phyloP scores from a whole-genome alignment of 805 yeast species.

The Metschnikowia picachoensis region DNA sequence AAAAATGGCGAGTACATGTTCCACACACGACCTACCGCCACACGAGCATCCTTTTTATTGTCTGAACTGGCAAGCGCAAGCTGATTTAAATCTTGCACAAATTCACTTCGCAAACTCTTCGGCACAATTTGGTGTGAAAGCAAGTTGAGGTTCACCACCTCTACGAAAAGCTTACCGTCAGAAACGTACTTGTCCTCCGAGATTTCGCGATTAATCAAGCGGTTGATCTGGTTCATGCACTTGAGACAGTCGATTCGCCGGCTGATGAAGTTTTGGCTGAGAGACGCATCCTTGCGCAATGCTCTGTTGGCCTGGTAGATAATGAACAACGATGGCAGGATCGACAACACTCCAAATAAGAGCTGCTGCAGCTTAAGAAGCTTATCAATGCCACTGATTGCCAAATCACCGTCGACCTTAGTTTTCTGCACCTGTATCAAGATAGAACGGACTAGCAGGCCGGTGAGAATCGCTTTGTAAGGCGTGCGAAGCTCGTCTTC shows the following conservation, averaged over 20 bases:
- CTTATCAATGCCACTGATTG: slow-evolving; percentile 86
- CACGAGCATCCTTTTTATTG: slow-evolving; percentile 36
- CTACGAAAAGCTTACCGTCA: slow-evolving; percentile 62
- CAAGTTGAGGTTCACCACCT: slow-evolving; percentile 53
- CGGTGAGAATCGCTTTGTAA: slow-evolving; percentile 55
- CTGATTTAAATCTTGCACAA: slow-evolving; percentile 63
- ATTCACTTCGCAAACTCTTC: slow-evolving; percentile 43
- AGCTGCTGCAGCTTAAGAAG: slow-evolving; percentile 86
- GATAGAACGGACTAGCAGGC: slow-evolving; percentile 70
- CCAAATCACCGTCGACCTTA: slow-evolving; percentile 91
- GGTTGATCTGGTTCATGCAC: slow-evolving; percentile 56
- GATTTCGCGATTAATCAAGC: slow-evolving; percentile 35
- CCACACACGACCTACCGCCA: slow-evolving; percentile 56
- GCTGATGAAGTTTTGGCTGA: slow-evolving; percentile 30
- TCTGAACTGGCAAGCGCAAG: slow-evolving; percentile 32
- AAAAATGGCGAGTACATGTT: slow-evolving; percentile 50
- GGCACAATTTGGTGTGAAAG: slow-evolving; percentile 52
- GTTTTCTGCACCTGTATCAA: slow-evolving; percentile 93
- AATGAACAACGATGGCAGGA: slow-evolving; percentile 71
- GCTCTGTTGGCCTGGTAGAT: slow-evolving; percentile 43
- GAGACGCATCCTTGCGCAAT: slow-evolving; percentile 26
- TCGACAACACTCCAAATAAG: slow-evolving; percentile 89
- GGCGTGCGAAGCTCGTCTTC: slow-evolving; percentile 75
- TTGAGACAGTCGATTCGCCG: slow-evolving; percentile 31
- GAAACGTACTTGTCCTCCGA: slow-evolving; percentile 13